phyloP scores from a whole-genome alignment of 2,329 filamentous ascomycete genomes.

The Pyricularia sp. region DNA sequence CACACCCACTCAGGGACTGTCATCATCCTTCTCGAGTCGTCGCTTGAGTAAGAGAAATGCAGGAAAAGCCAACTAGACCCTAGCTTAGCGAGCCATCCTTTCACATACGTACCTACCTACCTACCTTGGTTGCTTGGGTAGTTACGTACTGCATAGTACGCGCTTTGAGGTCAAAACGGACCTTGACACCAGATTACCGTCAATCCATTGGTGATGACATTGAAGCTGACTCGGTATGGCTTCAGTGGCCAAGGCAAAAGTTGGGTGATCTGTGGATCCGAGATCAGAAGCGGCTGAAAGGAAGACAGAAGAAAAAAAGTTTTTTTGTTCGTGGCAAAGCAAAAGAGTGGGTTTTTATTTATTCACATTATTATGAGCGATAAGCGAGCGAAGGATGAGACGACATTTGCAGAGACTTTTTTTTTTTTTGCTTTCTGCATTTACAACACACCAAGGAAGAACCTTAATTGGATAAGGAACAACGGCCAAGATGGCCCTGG shows the following conservation, averaged over 20 bases:
- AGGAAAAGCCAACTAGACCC: neutral
- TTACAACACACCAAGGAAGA: neutral
- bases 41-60: neutral
- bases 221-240: neutral
- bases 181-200: neutral
- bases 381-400: neutral
- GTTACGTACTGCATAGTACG: neutral
- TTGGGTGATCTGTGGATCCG: neutral
- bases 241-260: neutral
- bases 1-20: neutral
- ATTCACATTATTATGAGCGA: neutral
- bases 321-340: neutral
- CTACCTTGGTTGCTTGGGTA: neutral
- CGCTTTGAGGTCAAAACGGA: neutral
- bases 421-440: too few species aligned
- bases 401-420: neutral
- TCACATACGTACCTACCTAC: neutral
- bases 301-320: neutral
- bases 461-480: neutral
- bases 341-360: neutral
- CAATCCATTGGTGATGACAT: neutral
- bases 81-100: neutral
- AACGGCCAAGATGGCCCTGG: neutral
- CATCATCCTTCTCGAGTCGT: neutral
- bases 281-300: neutral